Base-by-base conservation (phyloP, 768 basidiomycete genomes). In the Russula dissimulans region DNA sequence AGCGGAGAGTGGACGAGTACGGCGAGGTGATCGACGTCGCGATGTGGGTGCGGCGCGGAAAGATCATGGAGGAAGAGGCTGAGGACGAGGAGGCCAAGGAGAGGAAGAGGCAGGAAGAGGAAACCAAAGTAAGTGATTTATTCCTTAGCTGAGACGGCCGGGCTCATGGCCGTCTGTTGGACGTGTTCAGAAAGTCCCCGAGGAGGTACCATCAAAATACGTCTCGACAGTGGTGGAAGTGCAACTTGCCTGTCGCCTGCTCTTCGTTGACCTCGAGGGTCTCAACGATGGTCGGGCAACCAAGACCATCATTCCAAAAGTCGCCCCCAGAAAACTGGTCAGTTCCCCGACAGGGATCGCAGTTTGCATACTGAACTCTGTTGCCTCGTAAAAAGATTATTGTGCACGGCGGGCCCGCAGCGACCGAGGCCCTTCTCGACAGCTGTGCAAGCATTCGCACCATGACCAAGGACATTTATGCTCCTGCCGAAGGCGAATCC, bases 201-300 rank as follows among this genome's bases (percentile, higher is more conserved):
- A 80, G 58, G 97, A 97, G 71, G 84, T 89, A 1, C 97, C 97
- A 15, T 95, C 89, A 39, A 98, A 97, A 71, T 98, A 85, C 66
- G 79, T 97, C 48, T 81, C 84, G 0, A 85, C 86, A 45, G 78
- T 82, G 29, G 76, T 89, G 6, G 85, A 87, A 59, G 81, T 97
- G 29, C 86, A 92, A 59, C 69, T 98, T 38, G 83, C 88, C 34
- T 97, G 95, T 67, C 84, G 88, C 5, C 74, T 98, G 32, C 81
- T 94, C 48, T 98, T 90, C 67, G 84, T 98, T 48, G 95, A 99
- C 69, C 85, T 98, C 82, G 97, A 98, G 68, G 97, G 97, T 34
- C 75, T 95, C 55, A 95, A 95, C 67, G 97, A 99, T 67, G 95
- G 95, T 2, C 89, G 95, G 61, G 94, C 97, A 0, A 86, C 97